Base-by-base conservation (phyloP, 2,329 filamentous ascomycete genomes). In the Pseudogymnoascus sp. region DNA sequence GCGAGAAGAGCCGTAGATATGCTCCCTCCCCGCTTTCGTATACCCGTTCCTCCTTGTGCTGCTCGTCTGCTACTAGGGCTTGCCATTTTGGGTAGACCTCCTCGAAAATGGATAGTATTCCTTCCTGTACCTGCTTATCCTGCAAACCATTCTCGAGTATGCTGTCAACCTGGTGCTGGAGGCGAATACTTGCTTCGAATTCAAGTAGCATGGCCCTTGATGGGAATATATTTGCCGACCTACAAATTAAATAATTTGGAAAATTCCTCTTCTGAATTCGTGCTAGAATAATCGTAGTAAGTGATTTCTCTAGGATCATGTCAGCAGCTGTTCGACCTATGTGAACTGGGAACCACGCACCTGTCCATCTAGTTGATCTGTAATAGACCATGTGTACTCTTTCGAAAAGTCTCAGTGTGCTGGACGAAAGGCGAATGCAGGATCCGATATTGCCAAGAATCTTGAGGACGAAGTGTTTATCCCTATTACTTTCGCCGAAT, bases 301-400 rank as follows among this genome's bases (percentile, higher is more conserved):
- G 79, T 1, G 93, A 97, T 74, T 96, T 97, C 70, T 97, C 93
- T 56, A 10, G 5, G 5, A 13, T n/a, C 29, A 33, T 21, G 29
- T 56, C n/a, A 56, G 50, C 19, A 33, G 6, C 5, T 35, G 29
- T 33, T 5, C 11, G 11, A 19, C 21, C 4, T 4, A 11, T 21
- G 50, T 14, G 50, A 19, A 14, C 16, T 19, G 6, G 29, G 11
- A 35, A 56, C n/a, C 6, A 56, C 50, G 50, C 50, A 56, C 50
- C 50, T 0, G 93, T 96, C 95, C 95, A 99, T 73, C 96, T 90
- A 0, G 91, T 96, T 8, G 93, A 97, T 64, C 93, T 84, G 74
- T 97, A 97, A 74, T 97, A 99, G 29, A 99, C 92, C 2, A 99
- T 78, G 76, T 97, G 95, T 0, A 97, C 92, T 26, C 95, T 85